phyloP scores from a whole-genome alignment of 2,329 filamentous ascomycete genomes.

The Ophiostoma ulmi region DNA sequence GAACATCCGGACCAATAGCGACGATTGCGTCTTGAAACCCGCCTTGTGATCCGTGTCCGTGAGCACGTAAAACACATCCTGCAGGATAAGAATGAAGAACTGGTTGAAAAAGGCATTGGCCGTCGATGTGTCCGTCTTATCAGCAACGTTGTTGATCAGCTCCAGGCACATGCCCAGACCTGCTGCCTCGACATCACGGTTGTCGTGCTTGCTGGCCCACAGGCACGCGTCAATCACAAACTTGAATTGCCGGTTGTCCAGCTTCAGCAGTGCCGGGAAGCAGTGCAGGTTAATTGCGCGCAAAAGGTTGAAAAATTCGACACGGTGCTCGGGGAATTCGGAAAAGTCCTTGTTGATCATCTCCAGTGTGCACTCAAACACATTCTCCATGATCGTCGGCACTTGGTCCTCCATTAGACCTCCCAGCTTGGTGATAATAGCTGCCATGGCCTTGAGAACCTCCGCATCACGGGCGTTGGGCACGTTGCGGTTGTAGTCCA shows the following conservation, averaged over 20 bases:
- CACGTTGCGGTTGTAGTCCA: conserved; percentile 97
- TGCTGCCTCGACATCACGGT: conserved; percentile 92
- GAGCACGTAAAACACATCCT: conserved; percentile 97
- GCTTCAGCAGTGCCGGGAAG: conserved; percentile 87
- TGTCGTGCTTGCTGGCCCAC: conserved; percentile 99
- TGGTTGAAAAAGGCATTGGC: conserved; percentile 96
- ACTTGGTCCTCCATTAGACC: conserved; percentile 97
- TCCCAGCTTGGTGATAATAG: conserved; percentile 92
- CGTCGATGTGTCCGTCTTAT: conserved; percentile 77
- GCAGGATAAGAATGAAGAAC: conserved; percentile 91
- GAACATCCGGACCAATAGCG: conserved; percentile 91
- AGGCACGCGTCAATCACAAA: conserved; percentile 99
- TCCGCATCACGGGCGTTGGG: conserved; percentile 93
- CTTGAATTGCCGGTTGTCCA: conserved; percentile 96
- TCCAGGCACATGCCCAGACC: conserved; percentile 98
- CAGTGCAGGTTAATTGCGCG: conserved; percentile 95
- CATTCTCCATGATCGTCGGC: conserved; percentile 93
- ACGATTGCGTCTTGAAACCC: conserved; percentile 95
- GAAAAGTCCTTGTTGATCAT: conserved; percentile 99
- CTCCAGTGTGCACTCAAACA: conserved; percentile 95
- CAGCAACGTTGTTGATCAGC: conserved; percentile 94
- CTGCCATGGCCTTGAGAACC: conserved; percentile 95
- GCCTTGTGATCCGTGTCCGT: conserved; percentile 98
- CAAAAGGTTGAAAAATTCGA: conserved; percentile 98
- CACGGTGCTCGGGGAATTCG: conserved; percentile 95